Evolutionary conservation across 2,329 filamentous ascomycete species (phyloP), one percentile per base, ranked within the genome.

Genomic region (Colletotrichum endophyticum): DNA sequence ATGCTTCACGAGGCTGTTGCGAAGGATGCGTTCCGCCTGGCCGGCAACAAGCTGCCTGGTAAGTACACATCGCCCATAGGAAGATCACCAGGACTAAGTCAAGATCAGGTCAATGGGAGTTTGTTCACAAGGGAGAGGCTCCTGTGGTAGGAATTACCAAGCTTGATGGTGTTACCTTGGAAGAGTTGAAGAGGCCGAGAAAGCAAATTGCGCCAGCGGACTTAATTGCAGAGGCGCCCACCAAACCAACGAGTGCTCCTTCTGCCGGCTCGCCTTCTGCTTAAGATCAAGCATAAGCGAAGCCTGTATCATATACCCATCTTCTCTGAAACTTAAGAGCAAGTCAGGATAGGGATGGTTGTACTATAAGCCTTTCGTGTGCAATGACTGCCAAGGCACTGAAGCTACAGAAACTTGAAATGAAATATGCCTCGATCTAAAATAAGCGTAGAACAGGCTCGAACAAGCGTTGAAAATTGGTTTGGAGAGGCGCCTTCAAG

Each of bases 21-120:
- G 27, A 92, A 93, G 80, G 97, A 99, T 88, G 97, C 97, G 36
- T 98, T 99, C 87, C 92, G 97, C 78, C 87, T 99, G 84, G 97
- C 97, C 19, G 97, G 95, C 57, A 95, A 98, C 86, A 99, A 99
- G 88, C 88, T 99, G 85, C 97, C 97, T 67, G 96, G 95, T 96
- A 87, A 84, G 92, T 87, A 32, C 1, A 32, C 13, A 6, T 15
- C 22, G 19, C 30, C 25, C 22, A 6, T 11, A 39, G 13, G 19
- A 16, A n/a, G 16, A 15, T n/a, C 13, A 13, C 11, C 22, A 56
- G 25, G 13, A 66, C 82, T 83, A 78, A 84, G 70, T 62, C 16
- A 28, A 67, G 16, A 64, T 16, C 72, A 94, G 94, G 95, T 3
- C 89, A 94, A 83, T 99, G 95, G 88, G 96, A 98, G 83, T 98